Evolutionary conservation across 768 basidiomycete genomes (phyloP).

Genomic region (Lentinula guzmanii): DNA sequence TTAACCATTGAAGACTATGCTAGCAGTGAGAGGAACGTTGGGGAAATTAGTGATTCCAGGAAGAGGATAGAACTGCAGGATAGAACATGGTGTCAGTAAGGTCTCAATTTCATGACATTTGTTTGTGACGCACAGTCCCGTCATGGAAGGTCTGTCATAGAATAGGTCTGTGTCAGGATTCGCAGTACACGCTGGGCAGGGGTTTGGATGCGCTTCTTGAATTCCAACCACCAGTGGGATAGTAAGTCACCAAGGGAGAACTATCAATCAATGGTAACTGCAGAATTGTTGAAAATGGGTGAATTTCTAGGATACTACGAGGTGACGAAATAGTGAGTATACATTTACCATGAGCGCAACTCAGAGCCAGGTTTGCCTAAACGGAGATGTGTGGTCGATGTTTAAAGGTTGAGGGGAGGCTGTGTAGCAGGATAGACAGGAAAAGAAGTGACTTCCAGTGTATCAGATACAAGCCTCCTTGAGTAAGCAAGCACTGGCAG

Average conservation of each 20-base stretch:
- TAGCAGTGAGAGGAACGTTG: constrained; percentile 19
- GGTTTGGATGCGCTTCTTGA: constrained; percentile 5
- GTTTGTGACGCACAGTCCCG: constrained; percentile 4
- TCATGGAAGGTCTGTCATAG: constrained; percentile 20
- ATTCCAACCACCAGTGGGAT: constrained; percentile 15
- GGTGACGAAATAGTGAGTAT: neutral
- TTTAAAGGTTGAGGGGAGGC: too few species aligned
- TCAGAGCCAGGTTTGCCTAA: too few species aligned
- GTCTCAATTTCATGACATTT: neutral
- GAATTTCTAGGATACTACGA: too few species aligned
- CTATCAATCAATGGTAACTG: constrained; percentile 25
- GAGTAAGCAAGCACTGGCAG: too few species aligned
- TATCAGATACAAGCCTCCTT: too few species aligned
- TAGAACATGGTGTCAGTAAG: neutral
- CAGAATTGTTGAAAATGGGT: constrained; percentile 7
- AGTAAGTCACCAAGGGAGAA: constrained; percentile 12
- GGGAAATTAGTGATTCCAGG: constrained; percentile 11
- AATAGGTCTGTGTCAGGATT: constrained; percentile 9
- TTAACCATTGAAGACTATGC: constrained; percentile 28
- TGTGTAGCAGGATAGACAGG: too few species aligned
- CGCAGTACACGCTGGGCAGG: constrained; percentile 16
- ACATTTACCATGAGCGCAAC: neutral
- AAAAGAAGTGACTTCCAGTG: too few species aligned
- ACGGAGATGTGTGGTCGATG: too few species aligned
- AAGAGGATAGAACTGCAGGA: constrained; percentile 10